Evolutionary conservation across 495 filamentous ascomycete species (phyloP), one percentile per base, ranked within the genome.

Genomic region (Trichoderma orchidacearum): DNA sequence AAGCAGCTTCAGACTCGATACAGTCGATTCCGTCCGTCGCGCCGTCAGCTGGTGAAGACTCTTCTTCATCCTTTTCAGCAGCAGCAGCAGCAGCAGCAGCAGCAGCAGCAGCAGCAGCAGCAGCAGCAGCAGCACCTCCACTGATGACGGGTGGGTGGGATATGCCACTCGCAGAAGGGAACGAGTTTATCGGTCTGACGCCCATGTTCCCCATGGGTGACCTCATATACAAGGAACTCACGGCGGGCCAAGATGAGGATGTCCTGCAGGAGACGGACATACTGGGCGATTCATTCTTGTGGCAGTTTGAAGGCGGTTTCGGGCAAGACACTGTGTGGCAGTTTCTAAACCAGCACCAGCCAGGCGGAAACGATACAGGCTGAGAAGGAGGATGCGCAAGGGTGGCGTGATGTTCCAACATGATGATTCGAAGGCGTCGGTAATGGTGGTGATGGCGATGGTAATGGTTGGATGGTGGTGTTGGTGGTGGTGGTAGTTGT

Each of bases 171-270:
- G 64, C 71, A 34, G 30, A 30, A 9, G 51, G n/a, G 54, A 73
- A 75, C 55, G 70, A 75, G 58, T 78, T 78, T 62, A 61, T 71
- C 28, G 63, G 64, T 35, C 67, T 81, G 51, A 65, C 73, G 59
- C 75, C 78, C n/a, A 73, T 80, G 35, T 80, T 75, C 50, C 73
- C 78, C 0, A 78, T 74, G 51, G 70, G 73, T 31, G 78, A 82
- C 52, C 64, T 82, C 6, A 61, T 76, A 0, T 79, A 74, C 55
- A 76, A 81, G 53, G 70, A 81, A 38, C 60, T 82, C 1, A 67
- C 62, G 8, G 70, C 66, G 3, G 62, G 69, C 5, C 61, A 62
- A 0, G 62, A 59, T 25, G 51, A 30, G 5, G 27, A 53, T 3
- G 51, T 30, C 5, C 17, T 18, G 18, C 8, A 12, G 17, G 25